phyloP scores from a whole-genome alignment of 176 grass and related monocot genomes.

The Aegilops umbellulata region DNA sequence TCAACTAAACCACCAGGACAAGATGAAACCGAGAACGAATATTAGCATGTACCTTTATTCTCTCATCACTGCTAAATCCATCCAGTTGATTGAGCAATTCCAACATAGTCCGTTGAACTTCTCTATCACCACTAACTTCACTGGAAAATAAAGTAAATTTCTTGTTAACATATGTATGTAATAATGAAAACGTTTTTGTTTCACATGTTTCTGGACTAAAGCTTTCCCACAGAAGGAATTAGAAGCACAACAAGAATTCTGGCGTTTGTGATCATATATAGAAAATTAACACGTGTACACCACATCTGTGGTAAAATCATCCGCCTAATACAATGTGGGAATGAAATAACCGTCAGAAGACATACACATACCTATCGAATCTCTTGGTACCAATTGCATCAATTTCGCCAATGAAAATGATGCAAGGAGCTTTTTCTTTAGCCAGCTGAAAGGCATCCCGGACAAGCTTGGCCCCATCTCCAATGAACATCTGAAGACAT shows the following conservation, averaged over 20 bases:
- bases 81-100: constrained; percentile 81
- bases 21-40: background rate
- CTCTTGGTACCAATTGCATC: constrained; percentile 94
- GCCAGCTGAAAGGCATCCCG: constrained; percentile 89
- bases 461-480: constrained; percentile 92
- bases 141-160: constrained; percentile 37
- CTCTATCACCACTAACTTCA: constrained; percentile 78
- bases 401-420: constrained; percentile 96
- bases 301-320: background rate
- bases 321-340: background rate
- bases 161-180: background rate
- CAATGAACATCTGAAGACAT: constrained; percentile 81
- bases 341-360: background rate
- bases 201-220: background rate
- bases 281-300: too few relatives aligned
- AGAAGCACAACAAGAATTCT: background rate
- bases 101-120: constrained; percentile 82
- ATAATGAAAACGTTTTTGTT: background rate
- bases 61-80: constrained; percentile 73
- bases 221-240: background rate
- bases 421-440: constrained; percentile 90
- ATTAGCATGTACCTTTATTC: constrained; percentile 54
- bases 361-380: constrained; percentile 64
- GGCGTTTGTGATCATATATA: background rate
- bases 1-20: background rate